phyloP scores from a whole-genome alignment of 2,329 filamentous ascomycete genomes.

The Monilinia fructigena region DNA sequence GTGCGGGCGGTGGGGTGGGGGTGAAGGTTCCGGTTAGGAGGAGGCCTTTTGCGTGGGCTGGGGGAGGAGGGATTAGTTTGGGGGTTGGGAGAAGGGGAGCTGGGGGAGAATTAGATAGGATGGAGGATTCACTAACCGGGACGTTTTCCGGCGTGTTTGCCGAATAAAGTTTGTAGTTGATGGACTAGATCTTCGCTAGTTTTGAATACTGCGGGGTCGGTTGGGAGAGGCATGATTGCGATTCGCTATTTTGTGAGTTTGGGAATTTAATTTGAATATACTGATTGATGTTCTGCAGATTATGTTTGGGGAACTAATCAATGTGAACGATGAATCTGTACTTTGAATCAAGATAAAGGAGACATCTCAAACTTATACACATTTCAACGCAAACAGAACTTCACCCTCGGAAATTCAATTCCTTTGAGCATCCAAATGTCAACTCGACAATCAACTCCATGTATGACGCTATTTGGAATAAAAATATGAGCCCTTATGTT shows the following conservation, averaged over 20 bases:
- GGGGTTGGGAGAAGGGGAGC: constrained; percentile 27
- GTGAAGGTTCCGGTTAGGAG: constrained; percentile 53
- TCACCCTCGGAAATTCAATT: not conserved
- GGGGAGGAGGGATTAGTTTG: not conserved
- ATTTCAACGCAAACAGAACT: not conserved
- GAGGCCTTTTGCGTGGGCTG: constrained; percentile 53
- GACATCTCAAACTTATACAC: not conserved
- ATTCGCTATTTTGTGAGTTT: not conserved
- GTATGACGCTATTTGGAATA: not conserved
- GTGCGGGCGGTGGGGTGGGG: constrained; percentile 42
- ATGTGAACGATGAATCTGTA: no score
- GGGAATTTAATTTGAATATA: not conserved
- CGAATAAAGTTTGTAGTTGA: constrained; percentile 15
- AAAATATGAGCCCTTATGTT: not conserved
- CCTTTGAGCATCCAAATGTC: not conserved
- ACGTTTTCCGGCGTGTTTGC: constrained; percentile 20
- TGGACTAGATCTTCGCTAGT: constrained; percentile 18
- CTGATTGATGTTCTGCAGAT: not conserved
- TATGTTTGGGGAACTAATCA: no score
- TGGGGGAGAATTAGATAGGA: not conserved
- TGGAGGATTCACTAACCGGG: constrained; percentile 9
- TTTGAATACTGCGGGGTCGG: constrained; percentile 17
- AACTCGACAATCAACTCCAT: not conserved
- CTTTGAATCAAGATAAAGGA: not conserved
- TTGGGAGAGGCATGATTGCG: constrained; percentile 19